Evolutionary conservation across 2,329 filamentous ascomycete genomes (phyloP).

Genomic region (Seiridium cupressi): DNA sequence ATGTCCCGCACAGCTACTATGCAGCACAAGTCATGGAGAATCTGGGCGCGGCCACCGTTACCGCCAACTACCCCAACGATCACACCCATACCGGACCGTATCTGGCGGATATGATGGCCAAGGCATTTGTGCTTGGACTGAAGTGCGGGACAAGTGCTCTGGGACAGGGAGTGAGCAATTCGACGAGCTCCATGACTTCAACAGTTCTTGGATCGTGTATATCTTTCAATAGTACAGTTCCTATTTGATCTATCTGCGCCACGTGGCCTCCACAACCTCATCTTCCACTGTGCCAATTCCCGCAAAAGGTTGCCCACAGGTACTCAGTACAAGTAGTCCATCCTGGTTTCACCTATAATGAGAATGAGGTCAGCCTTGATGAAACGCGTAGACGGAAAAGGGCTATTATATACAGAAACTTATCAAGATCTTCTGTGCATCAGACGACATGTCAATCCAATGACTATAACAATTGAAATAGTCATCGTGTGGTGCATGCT

Average conservation of each 20-base stretch:
- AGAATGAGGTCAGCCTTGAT: too few species aligned
- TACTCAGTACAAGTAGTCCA: too few species aligned
- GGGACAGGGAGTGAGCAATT: conserved; percentile 27
- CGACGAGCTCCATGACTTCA: conserved; percentile 22
- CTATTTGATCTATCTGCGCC: neutral
- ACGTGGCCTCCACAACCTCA: too few species aligned
- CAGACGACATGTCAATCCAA: too few species aligned
- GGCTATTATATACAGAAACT: too few species aligned
- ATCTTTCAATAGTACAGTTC: neutral
- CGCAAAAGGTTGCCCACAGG: too few species aligned
- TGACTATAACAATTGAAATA: too few species aligned
- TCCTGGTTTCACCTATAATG: too few species aligned
- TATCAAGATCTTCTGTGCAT: too few species aligned
- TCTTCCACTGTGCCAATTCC: too few species aligned
- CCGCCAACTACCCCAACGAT: conserved; percentile 55
- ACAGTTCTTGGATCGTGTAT: neutral
- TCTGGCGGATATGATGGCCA: conserved; percentile 54
- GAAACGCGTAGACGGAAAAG: too few species aligned
- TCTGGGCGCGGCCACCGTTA: conserved; percentile 47
- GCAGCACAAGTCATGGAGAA: conserved; percentile 50
- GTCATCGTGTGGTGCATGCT: too few species aligned
- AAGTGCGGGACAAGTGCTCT: conserved; percentile 46
- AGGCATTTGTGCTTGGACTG: conserved; percentile 56
- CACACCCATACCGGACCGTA: conserved; percentile 61
- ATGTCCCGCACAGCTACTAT: conserved; percentile 61